Percentiles rank a stretch among this genome's conserved stretches.
Evolutionary conservation across 352 stramenopile genomes (phyloP).

Genomic region (Globisporangium rhizosaccharum): DNA sequence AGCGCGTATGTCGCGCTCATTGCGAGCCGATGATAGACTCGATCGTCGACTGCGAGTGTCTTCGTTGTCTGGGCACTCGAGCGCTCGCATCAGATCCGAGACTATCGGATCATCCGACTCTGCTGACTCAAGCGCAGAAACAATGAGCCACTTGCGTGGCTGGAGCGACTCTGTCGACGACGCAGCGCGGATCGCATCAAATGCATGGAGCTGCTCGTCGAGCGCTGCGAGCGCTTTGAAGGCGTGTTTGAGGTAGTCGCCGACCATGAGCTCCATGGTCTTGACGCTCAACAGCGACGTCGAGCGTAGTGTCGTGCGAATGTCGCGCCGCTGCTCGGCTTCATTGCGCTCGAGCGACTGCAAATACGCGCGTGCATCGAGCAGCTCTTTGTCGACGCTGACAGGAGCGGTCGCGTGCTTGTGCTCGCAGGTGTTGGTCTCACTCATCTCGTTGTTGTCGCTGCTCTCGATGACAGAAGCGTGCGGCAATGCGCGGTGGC

Average conservation of each 20-base stretch:
- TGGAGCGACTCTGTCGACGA: background rate
- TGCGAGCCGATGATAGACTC: background rate
- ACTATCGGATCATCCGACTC: too few species aligned
- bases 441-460: background rate
- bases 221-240: conserved; percentile 18
- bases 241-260: conserved; percentile 42
- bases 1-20: background rate
- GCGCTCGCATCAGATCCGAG: too few species aligned
- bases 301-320: conserved; percentile 24
- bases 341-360: conserved; percentile 25
- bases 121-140: too few species aligned
- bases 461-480: background rate
- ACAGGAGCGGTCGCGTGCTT: too few species aligned
- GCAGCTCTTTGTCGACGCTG: conserved; percentile 19
- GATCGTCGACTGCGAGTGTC: too few species aligned
- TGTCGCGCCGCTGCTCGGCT: conserved; percentile 26
- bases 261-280: conserved; percentile 56
- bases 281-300: conserved; percentile 38
- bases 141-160: background rate
- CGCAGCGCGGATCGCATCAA: conserved; percentile 4
- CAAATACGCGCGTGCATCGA: conserved; percentile 14
- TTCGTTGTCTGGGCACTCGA: too few species aligned
- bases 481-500: background rate
- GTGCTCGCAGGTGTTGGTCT: too few species aligned
- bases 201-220: conserved; percentile 2